Evolutionary conservation across 768 basidiomycete genomes (phyloP).

Genomic region (Mycena latifolia): DNA sequence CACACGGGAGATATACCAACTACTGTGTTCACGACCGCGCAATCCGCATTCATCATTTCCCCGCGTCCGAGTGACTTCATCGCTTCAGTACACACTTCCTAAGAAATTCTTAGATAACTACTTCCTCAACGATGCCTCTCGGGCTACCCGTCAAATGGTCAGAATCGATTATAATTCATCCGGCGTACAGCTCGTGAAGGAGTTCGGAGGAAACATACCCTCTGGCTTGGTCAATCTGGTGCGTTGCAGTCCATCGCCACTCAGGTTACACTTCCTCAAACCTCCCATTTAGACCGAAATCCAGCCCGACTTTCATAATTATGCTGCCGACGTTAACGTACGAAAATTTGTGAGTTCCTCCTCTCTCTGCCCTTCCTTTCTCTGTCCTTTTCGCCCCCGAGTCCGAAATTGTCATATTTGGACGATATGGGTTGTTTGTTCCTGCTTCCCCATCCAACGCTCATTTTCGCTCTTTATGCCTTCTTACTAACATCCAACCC

Average conservation of each 20-base stretch:
- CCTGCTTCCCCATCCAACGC: too few species aligned
- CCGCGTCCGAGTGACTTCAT: conserved; percentile 29
- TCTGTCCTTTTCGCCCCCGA: too few species aligned
- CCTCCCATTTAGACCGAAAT: conserved; percentile 27
- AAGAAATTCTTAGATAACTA: conserved; percentile 33
- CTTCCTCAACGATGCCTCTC: conserved; percentile 38
- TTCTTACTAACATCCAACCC: too few species aligned
- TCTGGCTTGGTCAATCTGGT: conserved; percentile 37
- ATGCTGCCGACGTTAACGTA: conserved; percentile 36
- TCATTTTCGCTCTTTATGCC: too few species aligned
- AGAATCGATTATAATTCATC: conserved; percentile 37
- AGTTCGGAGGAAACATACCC: conserved; percentile 35
- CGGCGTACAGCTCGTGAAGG: conserved; percentile 36
- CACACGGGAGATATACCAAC: conserved; percentile 40
- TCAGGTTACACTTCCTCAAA: background rate
- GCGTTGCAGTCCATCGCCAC: background rate
- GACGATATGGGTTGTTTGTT: too few species aligned
- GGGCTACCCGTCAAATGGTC: conserved; percentile 35
- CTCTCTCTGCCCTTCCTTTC: too few species aligned
- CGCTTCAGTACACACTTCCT: background rate
- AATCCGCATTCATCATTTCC: conserved; percentile 37
- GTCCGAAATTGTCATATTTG: too few species aligned
- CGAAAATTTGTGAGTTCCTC: too few species aligned
- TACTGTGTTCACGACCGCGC: conserved; percentile 39
- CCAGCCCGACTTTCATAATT: conserved; percentile 34